These are phyloP conservation scores for Paracoccidioides lutzii DNA, from an alignment of 2,329 filamentous ascomycete species.

Conservation along the genomic window DNA sequence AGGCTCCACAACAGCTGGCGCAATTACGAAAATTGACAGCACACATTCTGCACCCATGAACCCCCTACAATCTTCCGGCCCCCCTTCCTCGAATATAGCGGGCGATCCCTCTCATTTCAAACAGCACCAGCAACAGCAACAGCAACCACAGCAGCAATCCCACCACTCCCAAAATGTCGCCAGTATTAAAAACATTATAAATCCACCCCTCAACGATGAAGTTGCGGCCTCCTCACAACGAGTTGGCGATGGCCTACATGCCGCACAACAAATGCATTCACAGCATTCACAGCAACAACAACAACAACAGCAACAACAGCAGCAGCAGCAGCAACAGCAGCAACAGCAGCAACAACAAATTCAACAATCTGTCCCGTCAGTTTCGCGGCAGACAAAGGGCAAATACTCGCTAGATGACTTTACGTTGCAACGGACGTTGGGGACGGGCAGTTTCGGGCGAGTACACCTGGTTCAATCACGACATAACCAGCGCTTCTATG, in stretches of 20 bases:
- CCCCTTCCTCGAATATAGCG: slow-evolving; percentile 1
- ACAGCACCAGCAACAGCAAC: slow-evolving; percentile 25
- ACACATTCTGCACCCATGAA: not conserved
- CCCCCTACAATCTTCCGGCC: not conserved
- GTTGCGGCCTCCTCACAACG: slow-evolving; percentile 19
- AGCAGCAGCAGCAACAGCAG: slow-evolving; percentile 11
- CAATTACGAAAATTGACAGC: not conserved
- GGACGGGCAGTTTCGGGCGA: slow-evolving; percentile 91
- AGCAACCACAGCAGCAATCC: slow-evolving; percentile 30
- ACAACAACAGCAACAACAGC: slow-evolving; percentile 12
- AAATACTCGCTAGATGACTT: slow-evolving; percentile 95
- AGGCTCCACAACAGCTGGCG: not conserved
- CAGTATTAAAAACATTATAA: slow-evolving; percentile 73
- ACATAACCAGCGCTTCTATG: slow-evolving; percentile 96
- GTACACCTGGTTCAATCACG: slow-evolving; percentile 95
- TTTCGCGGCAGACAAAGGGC: slow-evolving; percentile 66
- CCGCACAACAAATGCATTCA: slow-evolving; percentile 5
- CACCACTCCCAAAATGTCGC: slow-evolving; percentile 51
- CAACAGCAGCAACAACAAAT: slow-evolving; percentile 12
- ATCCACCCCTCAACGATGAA: slow-evolving; percentile 46
- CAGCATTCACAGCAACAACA: slow-evolving; percentile 10
- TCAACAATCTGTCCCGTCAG: slow-evolving; percentile 19
- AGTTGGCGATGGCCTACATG: not conserved
- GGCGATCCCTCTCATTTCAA: slow-evolving; percentile 14
- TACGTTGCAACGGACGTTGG: slow-evolving; percentile 75